Conservation (phyloP, 2,329 filamentous ascomycete genomes). For the Lojkania enalia region DNA sequence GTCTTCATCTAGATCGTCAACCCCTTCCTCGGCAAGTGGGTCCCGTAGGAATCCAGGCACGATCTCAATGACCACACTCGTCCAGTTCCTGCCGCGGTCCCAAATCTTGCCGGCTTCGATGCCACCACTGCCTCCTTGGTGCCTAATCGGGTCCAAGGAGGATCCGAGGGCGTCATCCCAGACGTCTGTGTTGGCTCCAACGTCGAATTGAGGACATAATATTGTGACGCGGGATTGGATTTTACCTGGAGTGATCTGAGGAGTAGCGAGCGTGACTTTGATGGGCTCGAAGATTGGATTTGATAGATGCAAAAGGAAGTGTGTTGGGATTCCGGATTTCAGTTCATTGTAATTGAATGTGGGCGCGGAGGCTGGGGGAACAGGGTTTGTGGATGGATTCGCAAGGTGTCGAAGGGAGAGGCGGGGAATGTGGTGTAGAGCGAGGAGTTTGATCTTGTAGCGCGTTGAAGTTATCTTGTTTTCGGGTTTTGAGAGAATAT, state of each 20-base stretch:
- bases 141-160: constrained; percentile 42
- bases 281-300: constrained; percentile 94
- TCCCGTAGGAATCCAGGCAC: constrained; percentile 58
- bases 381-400: constrained; percentile 46
- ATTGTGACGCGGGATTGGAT: constrained; percentile 74
- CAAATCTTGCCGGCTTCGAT: constrained; percentile 94
- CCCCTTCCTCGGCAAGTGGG: constrained; percentile 19
- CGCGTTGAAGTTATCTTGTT: constrained; percentile 84
- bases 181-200: constrained; percentile 91
- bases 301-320: constrained; percentile 86
- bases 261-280: constrained; percentile 83
- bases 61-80: constrained; percentile 89
- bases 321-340: constrained; percentile 58
- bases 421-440: constrained; percentile 79
- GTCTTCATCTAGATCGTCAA: constrained; percentile 51
- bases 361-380: constrained; percentile 50
- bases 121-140: constrained; percentile 4
- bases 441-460: constrained; percentile 90
- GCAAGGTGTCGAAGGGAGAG: constrained; percentile 70
- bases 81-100: constrained; percentile 93
- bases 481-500: constrained; percentile 94
- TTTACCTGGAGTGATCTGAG: constrained; percentile 49
- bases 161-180: constrained; percentile 82
- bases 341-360: constrained; percentile 53
- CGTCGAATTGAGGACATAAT: constrained; percentile 89